phyloP scores from a whole-genome alignment of 257 asterid species.

The Solanum clarkiae region DNA sequence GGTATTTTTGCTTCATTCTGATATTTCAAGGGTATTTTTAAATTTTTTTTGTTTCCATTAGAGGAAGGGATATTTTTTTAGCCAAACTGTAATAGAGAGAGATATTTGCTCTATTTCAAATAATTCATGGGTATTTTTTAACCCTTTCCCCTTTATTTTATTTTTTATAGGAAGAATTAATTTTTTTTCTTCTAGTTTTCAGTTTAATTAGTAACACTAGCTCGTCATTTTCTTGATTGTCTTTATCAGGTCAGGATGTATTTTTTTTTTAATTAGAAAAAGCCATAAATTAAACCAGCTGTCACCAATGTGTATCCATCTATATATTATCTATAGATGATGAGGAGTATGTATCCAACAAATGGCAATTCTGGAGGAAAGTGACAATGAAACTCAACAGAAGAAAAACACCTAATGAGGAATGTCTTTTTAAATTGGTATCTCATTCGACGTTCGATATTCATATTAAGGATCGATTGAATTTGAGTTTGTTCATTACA shows the following conservation, averaged over 20 bases:
- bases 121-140: too few species aligned
- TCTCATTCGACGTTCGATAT: too few species aligned
- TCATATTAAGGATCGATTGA: not conserved
- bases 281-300: constrained; percentile 24
- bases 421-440: not conserved
- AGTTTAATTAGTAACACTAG: constrained; percentile 4
- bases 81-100: too few species aligned
- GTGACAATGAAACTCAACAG: constrained; percentile 9
- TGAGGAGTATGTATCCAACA: constrained; percentile 8
- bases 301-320: constrained; percentile 20
- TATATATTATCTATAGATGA: not conserved
- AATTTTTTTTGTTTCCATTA: too few species aligned
- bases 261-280: not conserved
- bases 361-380: constrained; percentile 19
- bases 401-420: constrained; percentile 14
- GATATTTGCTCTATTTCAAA: too few species aligned
- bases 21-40: too few species aligned
- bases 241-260: constrained; percentile 22
- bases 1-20: too few species aligned
- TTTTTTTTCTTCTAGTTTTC: not conserved
- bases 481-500: rapidly evolving
- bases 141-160: too few species aligned
- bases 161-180: not conserved
- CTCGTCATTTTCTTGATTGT: constrained; percentile 27
- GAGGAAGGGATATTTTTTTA: too few species aligned